Evolutionary conservation across 2,329 filamentous ascomycete species (phyloP).

Genomic region (Fusarium liriodendri): DNA sequence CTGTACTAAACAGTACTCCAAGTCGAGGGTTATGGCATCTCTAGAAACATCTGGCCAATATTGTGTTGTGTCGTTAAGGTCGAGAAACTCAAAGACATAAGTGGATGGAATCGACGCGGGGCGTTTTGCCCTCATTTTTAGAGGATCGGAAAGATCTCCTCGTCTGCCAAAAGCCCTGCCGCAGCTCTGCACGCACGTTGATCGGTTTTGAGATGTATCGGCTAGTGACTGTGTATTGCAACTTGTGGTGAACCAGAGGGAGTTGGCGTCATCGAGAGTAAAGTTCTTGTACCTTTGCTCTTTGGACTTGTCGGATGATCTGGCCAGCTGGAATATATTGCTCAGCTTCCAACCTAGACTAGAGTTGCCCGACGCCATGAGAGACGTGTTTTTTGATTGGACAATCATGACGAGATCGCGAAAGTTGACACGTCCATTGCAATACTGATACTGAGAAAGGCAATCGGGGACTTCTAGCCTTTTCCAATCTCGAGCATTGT

Average conservation of each 20-base stretch:
- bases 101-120: background rate
- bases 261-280: background rate
- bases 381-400: background rate
- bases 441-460: background rate
- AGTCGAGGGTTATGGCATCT: background rate
- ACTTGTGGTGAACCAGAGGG: background rate
- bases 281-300: background rate
- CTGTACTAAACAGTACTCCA: background rate
- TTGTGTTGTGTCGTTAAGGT: background rate
- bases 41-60: background rate
- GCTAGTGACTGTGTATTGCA: background rate
- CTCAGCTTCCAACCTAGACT: background rate
- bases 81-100: background rate
- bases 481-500: background rate
- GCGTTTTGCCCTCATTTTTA: background rate
- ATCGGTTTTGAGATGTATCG: background rate
- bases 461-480: background rate
- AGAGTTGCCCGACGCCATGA: background rate
- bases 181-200: background rate
- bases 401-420: background rate
- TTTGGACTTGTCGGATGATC: background rate
- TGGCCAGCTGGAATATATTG: background rate
- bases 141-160: background rate
- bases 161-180: background rate
- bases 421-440: background rate